These are phyloP conservation scores for Dissophora ornata DNA, from an alignment of 192 early-diverging fungal genomes.

Conservation along the genomic window DNA sequence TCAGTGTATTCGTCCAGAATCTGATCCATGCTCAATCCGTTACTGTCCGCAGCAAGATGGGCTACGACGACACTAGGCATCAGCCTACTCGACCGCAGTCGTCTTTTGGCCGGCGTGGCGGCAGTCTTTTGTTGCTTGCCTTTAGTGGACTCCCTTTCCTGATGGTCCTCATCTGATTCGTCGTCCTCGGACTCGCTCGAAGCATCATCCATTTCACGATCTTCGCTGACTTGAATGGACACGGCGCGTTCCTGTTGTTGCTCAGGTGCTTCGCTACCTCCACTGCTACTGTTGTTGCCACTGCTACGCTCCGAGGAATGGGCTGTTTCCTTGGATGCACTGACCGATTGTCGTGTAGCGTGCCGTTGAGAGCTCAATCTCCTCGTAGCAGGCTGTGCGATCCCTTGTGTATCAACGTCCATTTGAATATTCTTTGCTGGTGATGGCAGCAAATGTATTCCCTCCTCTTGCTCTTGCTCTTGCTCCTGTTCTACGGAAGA, in stretches of 20 bases:
- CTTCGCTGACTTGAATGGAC: conserved; percentile 13
- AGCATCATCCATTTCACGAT: conserved; percentile 17
- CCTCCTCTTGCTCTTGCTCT: background rate
- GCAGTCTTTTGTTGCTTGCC: conserved; percentile 3
- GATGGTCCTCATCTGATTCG: conserved; percentile 28
- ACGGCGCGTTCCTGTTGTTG: background rate
- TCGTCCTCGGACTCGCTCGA: conserved; percentile 26
- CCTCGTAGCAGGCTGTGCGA: background rate
- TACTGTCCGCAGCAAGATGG: conserved; percentile 18
- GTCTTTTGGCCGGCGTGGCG: conserved; percentile 13
- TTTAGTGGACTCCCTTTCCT: conserved; percentile 11
- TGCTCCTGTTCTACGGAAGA: conserved; percentile 10
- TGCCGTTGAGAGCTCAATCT: conserved; percentile 1
- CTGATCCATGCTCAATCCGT: conserved; percentile 16
- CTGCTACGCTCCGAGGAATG: background rate
- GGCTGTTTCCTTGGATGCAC: background rate
- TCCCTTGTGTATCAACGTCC: conserved; percentile 13
- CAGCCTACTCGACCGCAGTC: conserved; percentile 37
- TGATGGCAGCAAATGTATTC: background rate
- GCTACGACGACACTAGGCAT: conserved; percentile 18
- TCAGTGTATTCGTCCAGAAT: conserved; percentile 22
- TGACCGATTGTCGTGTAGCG: background rate
- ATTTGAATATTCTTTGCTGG: background rate
- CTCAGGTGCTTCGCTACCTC: conserved; percentile 15
- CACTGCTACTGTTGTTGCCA: conserved; percentile 6